These are phyloP conservation scores for Digitaria exilis DNA, from an alignment of 202 grass and related monocot genomes.

Conservation along the genomic window DNA sequence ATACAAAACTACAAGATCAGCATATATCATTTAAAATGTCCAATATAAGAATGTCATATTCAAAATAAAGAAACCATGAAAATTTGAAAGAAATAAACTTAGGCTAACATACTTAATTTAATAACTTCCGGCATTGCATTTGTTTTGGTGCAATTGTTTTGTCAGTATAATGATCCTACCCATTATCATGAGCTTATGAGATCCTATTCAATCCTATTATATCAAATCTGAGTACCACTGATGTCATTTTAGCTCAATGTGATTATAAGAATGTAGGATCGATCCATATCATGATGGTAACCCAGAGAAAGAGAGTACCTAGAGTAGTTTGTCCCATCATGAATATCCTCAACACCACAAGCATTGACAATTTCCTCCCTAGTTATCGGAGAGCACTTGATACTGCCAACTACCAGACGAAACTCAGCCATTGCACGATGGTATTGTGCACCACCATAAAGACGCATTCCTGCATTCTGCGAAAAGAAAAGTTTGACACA, in stretches of 20 bases:
- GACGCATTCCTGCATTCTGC: slow-evolving; percentile 96
- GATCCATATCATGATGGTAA: neutral
- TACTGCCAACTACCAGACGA: slow-evolving; percentile 81
- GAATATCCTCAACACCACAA: slow-evolving; percentile 98
- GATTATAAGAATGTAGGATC: neutral
- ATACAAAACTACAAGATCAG: neutral
- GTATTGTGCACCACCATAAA: slow-evolving; percentile 97
- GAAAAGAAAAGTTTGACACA: neutral
- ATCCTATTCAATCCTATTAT: slow-evolving; percentile 1
- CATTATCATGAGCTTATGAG: neutral
- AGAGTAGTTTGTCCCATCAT: slow-evolving; percentile 96
- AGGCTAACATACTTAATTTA: neutral
- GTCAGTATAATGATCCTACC: neutral
- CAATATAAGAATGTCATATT: neutral
- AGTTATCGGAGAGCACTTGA: slow-evolving; percentile 86
- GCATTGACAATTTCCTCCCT: slow-evolving; percentile 99
- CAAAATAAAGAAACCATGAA: neutral
- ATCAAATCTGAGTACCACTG: neutral
- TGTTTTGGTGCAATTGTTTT: neutral
- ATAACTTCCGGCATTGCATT: neutral
- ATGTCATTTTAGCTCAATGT: neutral
- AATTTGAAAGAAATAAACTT: neutral
- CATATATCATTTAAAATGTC: neutral
- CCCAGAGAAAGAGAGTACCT: slow-evolving; percentile 52
- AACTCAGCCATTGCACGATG: slow-evolving; percentile 97